Percentiles rank a stretch among this genome's conserved stretches.
Evolutionary conservation across 2,329 filamentous ascomycete genomes (phyloP).

Genomic region (Fusarium equiseti): DNA sequence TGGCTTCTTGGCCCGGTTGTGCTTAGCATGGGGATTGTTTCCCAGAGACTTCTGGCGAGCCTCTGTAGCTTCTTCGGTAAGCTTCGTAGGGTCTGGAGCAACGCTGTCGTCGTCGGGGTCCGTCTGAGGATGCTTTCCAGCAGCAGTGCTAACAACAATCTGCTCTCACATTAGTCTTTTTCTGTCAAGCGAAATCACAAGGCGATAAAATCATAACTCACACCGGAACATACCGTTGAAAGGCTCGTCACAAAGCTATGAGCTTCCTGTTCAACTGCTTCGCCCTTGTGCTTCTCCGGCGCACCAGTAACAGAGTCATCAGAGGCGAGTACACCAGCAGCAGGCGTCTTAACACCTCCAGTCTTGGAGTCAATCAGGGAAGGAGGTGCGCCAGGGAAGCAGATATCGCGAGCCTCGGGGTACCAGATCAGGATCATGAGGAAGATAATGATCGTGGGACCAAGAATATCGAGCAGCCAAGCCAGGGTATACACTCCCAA

Average conservation of each 20-base stretch:
- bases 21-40: conserved; percentile 52
- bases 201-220: conserved; percentile 36
- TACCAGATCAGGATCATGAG: conserved; percentile 75
- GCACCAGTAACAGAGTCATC: conserved; percentile 84
- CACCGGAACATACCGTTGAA: conserved; percentile 53
- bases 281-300: conserved; percentile 84
- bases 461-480: conserved; percentile 79
- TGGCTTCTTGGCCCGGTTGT: conserved; percentile 83
- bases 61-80: conserved; percentile 54
- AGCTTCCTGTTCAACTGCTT: conserved; percentile 86
- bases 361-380: conserved; percentile 77
- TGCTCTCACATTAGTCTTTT: conserved; percentile 41
- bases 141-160: conserved; percentile 79
- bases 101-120: conserved; percentile 66
- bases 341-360: conserved; percentile 82
- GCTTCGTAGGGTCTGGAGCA: conserved; percentile 64
- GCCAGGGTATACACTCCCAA: conserved; percentile 68
- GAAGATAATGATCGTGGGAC: conserved; percentile 69
- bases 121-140: conserved; percentile 79
- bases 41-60: conserved; percentile 61
- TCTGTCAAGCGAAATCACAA: not conserved
- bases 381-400: conserved; percentile 84
- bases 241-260: conserved; percentile 83
- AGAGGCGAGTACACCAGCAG: conserved; percentile 79
- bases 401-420: conserved; percentile 68